Evolutionary conservation across 345 rosid species (phyloP).

Genomic region (Raphanus raphanistrum): DNA sequence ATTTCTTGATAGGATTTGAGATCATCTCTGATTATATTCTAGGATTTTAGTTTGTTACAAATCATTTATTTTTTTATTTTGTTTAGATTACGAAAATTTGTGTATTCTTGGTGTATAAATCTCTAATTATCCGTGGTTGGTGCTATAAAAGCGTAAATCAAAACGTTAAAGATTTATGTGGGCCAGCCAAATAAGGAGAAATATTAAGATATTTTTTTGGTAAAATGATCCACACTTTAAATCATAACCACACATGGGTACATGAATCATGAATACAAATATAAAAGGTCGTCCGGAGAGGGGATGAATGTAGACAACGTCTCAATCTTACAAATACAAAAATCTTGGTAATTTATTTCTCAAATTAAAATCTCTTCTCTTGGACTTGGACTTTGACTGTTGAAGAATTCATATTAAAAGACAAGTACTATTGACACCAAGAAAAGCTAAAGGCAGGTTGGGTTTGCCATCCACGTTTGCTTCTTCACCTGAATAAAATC

Average conservation of each 20-base stretch:
- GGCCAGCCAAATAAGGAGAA: not conserved
- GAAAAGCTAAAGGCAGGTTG: not conserved
- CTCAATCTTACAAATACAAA: not conserved
- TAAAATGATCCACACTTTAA: not conserved
- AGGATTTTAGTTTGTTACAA: too few species aligned
- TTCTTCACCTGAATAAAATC: not conserved
- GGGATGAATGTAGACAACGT: slow-evolving; percentile 9
- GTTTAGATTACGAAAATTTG: too few species aligned
- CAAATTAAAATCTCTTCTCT: not conserved
- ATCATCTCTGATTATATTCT: too few species aligned
- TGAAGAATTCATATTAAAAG: not conserved
- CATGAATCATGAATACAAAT: not conserved
- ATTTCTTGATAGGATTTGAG: too few species aligned
- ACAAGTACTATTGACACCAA: not conserved
- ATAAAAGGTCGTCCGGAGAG: not conserved
- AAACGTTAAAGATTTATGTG: not conserved
- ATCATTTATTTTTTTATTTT: too few species aligned
- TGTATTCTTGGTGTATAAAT: too few species aligned
- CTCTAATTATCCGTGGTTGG: too few species aligned
- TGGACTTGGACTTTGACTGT: not conserved
- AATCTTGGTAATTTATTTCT: not conserved
- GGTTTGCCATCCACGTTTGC: not conserved
- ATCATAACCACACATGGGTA: not conserved
- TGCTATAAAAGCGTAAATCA: too few species aligned
- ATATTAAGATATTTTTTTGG: not conserved